Evolutionary conservation across 129 eudicot species (phyloP).

Genomic region (Rutidosis leptorrhynchoides): DNA sequence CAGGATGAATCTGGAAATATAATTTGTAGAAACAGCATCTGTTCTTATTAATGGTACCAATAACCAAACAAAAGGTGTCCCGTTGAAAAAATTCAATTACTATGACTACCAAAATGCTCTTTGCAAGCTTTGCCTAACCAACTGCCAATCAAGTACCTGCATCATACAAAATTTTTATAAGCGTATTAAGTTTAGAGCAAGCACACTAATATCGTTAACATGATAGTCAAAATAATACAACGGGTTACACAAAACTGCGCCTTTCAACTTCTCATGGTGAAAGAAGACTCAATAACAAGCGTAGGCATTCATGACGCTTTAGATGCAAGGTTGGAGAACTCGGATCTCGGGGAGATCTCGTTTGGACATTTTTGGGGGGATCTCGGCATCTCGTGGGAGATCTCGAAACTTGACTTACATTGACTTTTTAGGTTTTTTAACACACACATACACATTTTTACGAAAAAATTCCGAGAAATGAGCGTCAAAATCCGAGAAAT

Average conservation of each 20-base stretch:
- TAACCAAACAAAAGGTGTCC: slow-evolving; percentile 9
- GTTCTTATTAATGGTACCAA: slow-evolving; percentile 27
- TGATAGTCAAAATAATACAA: too few relatives aligned
- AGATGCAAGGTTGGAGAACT: too few relatives aligned
- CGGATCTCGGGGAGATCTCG: too few relatives aligned
- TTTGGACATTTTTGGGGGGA: too few relatives aligned
- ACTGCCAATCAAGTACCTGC: slow-evolving; percentile 34
- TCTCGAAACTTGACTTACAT: too few relatives aligned
- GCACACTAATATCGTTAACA: background rate
- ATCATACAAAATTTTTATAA: slow-evolving; percentile 12
- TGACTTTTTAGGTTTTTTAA: too few relatives aligned
- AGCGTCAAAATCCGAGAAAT: too few relatives aligned
- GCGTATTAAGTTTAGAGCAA: background rate
- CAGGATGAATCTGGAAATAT: slow-evolving; percentile 17
- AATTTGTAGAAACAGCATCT: slow-evolving; percentile 25
- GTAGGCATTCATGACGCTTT: background rate
- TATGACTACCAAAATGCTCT: slow-evolving; percentile 23
- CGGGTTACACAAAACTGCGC: too few relatives aligned
- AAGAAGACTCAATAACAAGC: background rate
- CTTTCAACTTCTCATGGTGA: slow-evolving; percentile 10
- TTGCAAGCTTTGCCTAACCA: slow-evolving; percentile 27
- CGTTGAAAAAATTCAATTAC: slow-evolving; percentile 20
- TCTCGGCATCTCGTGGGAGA: too few relatives aligned
- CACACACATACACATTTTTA: too few relatives aligned
- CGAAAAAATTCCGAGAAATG: too few relatives aligned